A percentile compares a stretch with the other conserved stretches of the same genome.
phyloP scores from a whole-genome alignment of 2,329 filamentous ascomycete genomes.

The Cercospora citrullina region DNA sequence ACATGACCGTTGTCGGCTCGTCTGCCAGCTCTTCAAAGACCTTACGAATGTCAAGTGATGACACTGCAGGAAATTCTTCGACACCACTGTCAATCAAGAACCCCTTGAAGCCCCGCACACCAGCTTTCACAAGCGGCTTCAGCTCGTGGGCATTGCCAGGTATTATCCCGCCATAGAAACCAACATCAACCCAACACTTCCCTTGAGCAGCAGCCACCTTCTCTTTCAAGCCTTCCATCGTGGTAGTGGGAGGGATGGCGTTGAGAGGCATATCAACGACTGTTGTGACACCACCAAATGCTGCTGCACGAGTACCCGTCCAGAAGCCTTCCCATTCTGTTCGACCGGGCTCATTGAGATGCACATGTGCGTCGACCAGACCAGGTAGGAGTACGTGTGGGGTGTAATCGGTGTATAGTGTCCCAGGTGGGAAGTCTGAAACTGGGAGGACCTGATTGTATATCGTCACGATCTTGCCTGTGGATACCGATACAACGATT shows the following conservation, averaged over 20 bases:
- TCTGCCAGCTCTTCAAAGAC: constrained; percentile 80
- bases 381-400: constrained; percentile 84
- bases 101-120: constrained; percentile 94
- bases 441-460: constrained; percentile 71
- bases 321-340: constrained; percentile 99
- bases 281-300: constrained; percentile 93
- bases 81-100: constrained; percentile 97
- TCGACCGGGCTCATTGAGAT: constrained; percentile 93
- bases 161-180: constrained; percentile 93
- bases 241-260: constrained; percentile 94
- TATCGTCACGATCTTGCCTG: constrained; percentile 82
- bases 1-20: constrained; percentile 90
- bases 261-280: constrained; percentile 98
- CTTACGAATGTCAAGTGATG: constrained; percentile 71
- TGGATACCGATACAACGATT: constrained; percentile 71
- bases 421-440: constrained; percentile 70
- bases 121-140: constrained; percentile 75
- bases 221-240: constrained; percentile 74
- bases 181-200: constrained; percentile 98
- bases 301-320: constrained; percentile 89
- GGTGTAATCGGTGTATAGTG: constrained; percentile 78
- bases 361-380: constrained; percentile 93
- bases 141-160: constrained; percentile 83
- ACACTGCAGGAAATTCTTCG: constrained; percentile 93
- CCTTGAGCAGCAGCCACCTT: constrained; percentile 81